phyloP scores from a whole-genome alignment of 2,329 filamentous ascomycete genomes.

The Cladophialophora bantiana region DNA sequence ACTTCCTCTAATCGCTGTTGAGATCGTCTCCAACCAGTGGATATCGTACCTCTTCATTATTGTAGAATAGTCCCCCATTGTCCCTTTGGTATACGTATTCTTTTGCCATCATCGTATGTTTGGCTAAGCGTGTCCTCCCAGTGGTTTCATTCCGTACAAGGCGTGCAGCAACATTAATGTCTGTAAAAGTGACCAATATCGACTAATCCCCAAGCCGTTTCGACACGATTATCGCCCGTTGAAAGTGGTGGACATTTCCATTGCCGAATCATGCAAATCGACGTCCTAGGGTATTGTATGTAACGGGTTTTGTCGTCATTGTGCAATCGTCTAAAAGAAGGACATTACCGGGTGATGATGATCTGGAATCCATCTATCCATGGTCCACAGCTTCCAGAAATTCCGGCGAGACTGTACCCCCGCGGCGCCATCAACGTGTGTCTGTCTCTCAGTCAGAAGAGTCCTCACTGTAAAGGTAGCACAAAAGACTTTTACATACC shows the following conservation, averaged over 20 bases:
- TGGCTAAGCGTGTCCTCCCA: slow-evolving; percentile 16
- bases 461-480: neutral
- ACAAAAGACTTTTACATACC: slow-evolving; percentile 65
- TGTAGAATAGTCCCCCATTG: slow-evolving; percentile 6
- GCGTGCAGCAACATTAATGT: slow-evolving; percentile 21
- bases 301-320: neutral
- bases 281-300: neutral
- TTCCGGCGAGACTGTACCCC: slow-evolving; percentile 86
- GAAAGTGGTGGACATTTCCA: slow-evolving; percentile 3
- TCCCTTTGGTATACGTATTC: slow-evolving; percentile 4
- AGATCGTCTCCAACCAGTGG: slow-evolving; percentile 18
- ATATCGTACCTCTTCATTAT: slow-evolving; percentile 14
- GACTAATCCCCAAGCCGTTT: slow-evolving; percentile 9
- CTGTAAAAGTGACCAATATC: slow-evolving; percentile 13
- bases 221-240: slow-evolving; percentile 5
- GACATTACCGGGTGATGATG: slow-evolving; percentile 71
- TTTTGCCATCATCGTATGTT: slow-evolving; percentile 26
- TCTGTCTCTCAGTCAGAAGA: slow-evolving; percentile 54
- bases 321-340: slow-evolving; percentile 9
- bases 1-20: slow-evolving; percentile 3
- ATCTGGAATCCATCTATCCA: slow-evolving; percentile 89
- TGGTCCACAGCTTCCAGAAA: slow-evolving; percentile 78
- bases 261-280: slow-evolving; percentile 11
- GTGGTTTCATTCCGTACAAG: slow-evolving; percentile 11
- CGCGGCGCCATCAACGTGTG: slow-evolving; percentile 87